Base-by-base conservation (phyloP, 495 filamentous ascomycete species). In the Cercophora scortea region DNA sequence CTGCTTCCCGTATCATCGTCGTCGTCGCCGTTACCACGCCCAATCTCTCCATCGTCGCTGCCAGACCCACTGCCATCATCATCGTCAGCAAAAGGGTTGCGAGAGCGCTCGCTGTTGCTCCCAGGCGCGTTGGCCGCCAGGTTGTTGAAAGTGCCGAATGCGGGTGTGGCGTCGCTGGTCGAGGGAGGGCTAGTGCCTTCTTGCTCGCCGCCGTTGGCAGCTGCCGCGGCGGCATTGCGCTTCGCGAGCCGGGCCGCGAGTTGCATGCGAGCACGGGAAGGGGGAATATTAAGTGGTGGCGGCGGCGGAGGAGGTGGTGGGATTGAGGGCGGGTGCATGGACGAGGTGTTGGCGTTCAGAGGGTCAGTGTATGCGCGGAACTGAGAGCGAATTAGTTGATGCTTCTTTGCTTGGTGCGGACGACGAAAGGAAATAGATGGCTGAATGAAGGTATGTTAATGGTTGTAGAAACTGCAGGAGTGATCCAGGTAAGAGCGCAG, bases 191-290 rank as follows among this genome's bases (percentile, higher is more conserved):
- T 54, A 32, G 36, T 49, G 40, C 61, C 70, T 38, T 58, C 59
- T 32, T 60, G 56, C 25, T 25, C 25, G 6, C 54, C 60, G 18
- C 65, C 62, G 51, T 67, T 68, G 2, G 68, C 54, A 0, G 69
- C 64, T 11, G 66, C 55, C 7, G 66, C 59, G 10, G 67, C 64
- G 9, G 76, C 75, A 59, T 83, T 83, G 55, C 86, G 83, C 57
- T 86, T 85, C 12, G 90, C 90, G 1, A 96, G 80, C 17, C 89
- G 82, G 32, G 84, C 86, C 32, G 88, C 89, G 15, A 96, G 76
- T 67, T 94, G 90, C 16, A 89, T 78, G 15, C 90, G 82, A 16
- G 90, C 90, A n/a, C 90, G 80, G 3, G 89, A 91, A 3, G 90
- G 90, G 9, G 86, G 85, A 18, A 90, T 80, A 60, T 90, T 89